Evolutionary conservation across 83 land plant genomes (phyloP).

Genomic region (Diphasiastrum complanatum): DNA sequence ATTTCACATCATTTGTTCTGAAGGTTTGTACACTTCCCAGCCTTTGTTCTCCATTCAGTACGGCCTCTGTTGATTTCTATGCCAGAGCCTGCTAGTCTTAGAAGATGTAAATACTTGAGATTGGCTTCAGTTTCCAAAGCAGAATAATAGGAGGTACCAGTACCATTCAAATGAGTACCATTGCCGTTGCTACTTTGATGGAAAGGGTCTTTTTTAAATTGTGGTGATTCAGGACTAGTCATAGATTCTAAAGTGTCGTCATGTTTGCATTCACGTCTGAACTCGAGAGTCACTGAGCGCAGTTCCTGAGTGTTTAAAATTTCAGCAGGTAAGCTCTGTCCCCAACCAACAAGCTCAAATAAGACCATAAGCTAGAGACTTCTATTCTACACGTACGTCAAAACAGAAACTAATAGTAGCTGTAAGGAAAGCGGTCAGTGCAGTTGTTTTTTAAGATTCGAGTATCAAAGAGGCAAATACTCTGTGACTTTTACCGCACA

Average conservation of each 20-base stretch:
- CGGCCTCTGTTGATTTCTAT: slow-evolving; percentile 75
- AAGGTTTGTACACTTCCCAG: slow-evolving; percentile 19
- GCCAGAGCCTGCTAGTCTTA: slow-evolving; percentile 46
- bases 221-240: slow-evolving; percentile 37
- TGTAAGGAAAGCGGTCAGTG: background rate
- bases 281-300: slow-evolving; percentile 65
- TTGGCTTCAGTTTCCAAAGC: background rate
- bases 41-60: slow-evolving; percentile 75
- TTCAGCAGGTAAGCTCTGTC: slow-evolving; percentile 79
- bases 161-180: slow-evolving; percentile 39
- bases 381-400: background rate
- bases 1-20: too few species aligned
- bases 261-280: slow-evolving; percentile 77
- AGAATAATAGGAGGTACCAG: slow-evolving; percentile 5
- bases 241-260: slow-evolving; percentile 74
- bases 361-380: background rate
- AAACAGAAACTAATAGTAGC: background rate
- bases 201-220: slow-evolving; percentile 1
- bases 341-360: slow-evolving; percentile 2
- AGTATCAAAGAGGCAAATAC: background rate
- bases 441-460: slow-evolving; percentile 2
- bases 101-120: slow-evolving; percentile 45
- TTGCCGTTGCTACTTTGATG: background rate
- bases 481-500: too few species aligned
- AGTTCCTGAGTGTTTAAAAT: slow-evolving; percentile 67